Conservation (phyloP, 2,329 filamentous ascomycete species). For the Cladosporium velox region DNA sequence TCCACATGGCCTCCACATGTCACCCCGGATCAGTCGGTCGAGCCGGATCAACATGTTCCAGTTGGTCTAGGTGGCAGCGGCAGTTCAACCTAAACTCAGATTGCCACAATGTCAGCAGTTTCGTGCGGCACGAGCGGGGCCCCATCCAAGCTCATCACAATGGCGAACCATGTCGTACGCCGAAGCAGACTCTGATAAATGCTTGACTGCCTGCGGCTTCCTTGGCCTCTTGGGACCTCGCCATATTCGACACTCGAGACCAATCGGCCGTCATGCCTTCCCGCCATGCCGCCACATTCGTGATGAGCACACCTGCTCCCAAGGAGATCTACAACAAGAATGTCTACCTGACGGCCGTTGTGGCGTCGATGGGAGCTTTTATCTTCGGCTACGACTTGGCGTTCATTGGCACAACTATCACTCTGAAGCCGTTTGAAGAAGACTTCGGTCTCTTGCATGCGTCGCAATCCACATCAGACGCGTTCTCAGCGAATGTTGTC, state of each 20-base stretch:
- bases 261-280: conserved; percentile 18
- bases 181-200: conserved; percentile 9
- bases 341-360: conserved; percentile 24
- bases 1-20: conserved; percentile 10
- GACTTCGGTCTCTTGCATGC: conserved; percentile 24
- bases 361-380: conserved; percentile 27
- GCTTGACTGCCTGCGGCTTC: conserved; percentile 7
- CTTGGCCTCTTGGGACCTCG: conserved; percentile 14
- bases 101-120: background rate
- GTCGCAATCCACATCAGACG: conserved; percentile 16
- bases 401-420: conserved; percentile 28
- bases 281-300: conserved; percentile 16
- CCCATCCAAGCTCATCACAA: conserved; percentile 8
- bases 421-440: conserved; percentile 24
- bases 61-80: background rate
- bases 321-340: conserved; percentile 25
- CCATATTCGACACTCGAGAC: background rate
- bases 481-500: conserved; percentile 27
- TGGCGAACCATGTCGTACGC: background rate
- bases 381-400: conserved; percentile 28
- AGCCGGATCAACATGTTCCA: conserved; percentile 4
- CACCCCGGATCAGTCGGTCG: background rate
- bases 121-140: background rate
- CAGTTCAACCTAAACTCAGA: conserved; percentile 1
- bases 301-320: conserved; percentile 20